These are phyloP conservation scores for Talaromyces verruculosus DNA, from an alignment of 2,329 filamentous ascomycete genomes.

Conservation along the genomic window DNA sequence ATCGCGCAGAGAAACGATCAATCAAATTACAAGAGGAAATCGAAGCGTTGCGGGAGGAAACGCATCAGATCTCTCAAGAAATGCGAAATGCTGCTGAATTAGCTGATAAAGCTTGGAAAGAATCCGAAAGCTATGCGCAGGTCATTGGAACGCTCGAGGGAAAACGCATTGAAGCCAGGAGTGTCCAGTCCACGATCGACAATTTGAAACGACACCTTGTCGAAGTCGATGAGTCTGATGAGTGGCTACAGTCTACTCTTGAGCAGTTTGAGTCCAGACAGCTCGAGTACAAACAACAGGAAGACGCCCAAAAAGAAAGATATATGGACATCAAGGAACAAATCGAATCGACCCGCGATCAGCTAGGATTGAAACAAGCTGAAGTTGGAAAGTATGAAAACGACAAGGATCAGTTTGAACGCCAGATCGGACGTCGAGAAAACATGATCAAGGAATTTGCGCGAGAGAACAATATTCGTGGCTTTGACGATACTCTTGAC, in stretches of 20 bases:
- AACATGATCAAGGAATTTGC: conserved; percentile 77
- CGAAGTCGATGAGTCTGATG: conserved; percentile 75
- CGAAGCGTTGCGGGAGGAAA: conserved; percentile 59
- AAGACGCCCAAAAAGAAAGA: conserved; percentile 61
- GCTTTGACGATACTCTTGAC: conserved; percentile 76
- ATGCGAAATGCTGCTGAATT: conserved; percentile 48
- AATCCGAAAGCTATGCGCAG: conserved; percentile 70
- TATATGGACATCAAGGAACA: conserved; percentile 63
- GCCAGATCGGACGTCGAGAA: conserved; percentile 70
- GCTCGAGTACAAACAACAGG: conserved; percentile 62
- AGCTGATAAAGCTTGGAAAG: conserved; percentile 66
- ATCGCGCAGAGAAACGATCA: conserved; percentile 66
- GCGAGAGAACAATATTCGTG: conserved; percentile 73
- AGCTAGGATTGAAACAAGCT: conserved; percentile 43
- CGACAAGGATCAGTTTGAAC: conserved; percentile 82
- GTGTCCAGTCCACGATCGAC: conserved; percentile 67
- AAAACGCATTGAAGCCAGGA: conserved; percentile 72
- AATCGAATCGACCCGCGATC: conserved; percentile 49
- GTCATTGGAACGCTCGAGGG: conserved; percentile 73
- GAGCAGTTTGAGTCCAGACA: conserved; percentile 77
- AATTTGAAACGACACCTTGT: conserved; percentile 71
- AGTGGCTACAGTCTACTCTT: conserved; percentile 68
- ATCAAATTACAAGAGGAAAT: conserved; percentile 64
- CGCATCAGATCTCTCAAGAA: conserved; percentile 56
- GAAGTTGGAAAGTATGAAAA: conserved; percentile 73